Base-by-base conservation (phyloP, 495 filamentous ascomycete genomes). In the Sordaria brevicollis region DNA sequence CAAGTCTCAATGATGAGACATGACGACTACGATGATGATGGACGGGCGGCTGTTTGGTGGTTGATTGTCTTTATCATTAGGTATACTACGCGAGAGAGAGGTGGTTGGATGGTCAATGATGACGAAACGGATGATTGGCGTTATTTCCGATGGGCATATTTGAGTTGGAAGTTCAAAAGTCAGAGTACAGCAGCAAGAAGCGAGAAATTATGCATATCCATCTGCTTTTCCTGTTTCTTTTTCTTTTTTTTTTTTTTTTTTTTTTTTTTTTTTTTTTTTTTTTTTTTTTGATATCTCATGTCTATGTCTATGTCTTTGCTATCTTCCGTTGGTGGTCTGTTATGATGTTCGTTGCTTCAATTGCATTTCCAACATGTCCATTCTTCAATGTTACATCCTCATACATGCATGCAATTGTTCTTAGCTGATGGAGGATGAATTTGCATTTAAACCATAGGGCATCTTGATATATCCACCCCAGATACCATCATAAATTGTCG, bases 211-310 rank as follows among this genome's bases (percentile, higher is more conserved):
- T 33, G 34, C 35, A 29, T 67, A 67, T 29, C 29, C 10, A 31
- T 21, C 34, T 21, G 21, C n/a, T 19, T 31, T 31, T 69, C 71
- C 74, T 75, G 73, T 54, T 54, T 71, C 39, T 49, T 35, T 21
- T 43, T 35, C n/a, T 10, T 41, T 34, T 25, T 21, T 38, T 37
- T 57, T 21, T 68, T 34, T 3, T 2, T 68, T 68, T 11, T 6
- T 72, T 36, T 35, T 41, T 19, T 36, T 21, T 34, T 65, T 43
- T n/a, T 3, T 65, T 66, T 35, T 37, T 17, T 68, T 10, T 68
- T 25, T 70, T 39, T 31, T 25, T 25, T 13, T 31, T 31, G 21
- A 31, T 15, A 5, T 69, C 49, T 13, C 25, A 25, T 4, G 29
- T 37, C 31, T 65, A n/a, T 65, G 31, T 65, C 10, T 65, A 25